Base-by-base conservation (phyloP, 1,284 basidiomycete genomes). In the Pseudozyma hubeiensis region DNA sequence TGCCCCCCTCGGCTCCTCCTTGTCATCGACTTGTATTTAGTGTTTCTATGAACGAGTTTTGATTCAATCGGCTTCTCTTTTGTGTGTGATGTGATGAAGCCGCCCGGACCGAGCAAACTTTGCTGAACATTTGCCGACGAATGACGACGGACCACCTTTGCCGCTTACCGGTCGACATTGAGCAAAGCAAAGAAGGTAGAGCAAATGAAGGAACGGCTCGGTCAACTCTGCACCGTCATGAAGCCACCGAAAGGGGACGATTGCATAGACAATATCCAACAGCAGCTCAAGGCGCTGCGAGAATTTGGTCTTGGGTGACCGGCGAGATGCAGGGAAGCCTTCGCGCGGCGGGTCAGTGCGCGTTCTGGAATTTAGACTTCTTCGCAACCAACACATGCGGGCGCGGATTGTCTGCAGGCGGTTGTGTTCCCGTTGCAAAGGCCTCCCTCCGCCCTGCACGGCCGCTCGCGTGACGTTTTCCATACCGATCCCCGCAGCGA, bases 401-500 rank as follows among this genome's bases (percentile, higher is more conserved):
- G 51, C 40, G 45, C 45, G 44, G 5, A 39, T 37, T 47, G 34
- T 41, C 39, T 41, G 39, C 39, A 52, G 29, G 24, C 24, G 4
- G 40, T 41, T 40, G 46, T 37, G 46, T 67, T 52, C n/a, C 50
- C 57, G 39, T 67, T 24, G 24, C 24, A 24, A 24, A 24, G 45
- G 37, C 57, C 37, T 17, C 16, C 57, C 37, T 17, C 16, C 45
- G 39, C 39, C 35, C 16, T 57, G 64, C 33, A 67, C 51, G 17
- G 60, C 48, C 7, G 37, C 62, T 67, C 49, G 66, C 70, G 45
- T 68, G 48, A 48, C 45, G 53, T 14, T 59, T 31, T 11, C 10
- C 40, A 14, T 24, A 24, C 24, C 24, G 24, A 24, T 24, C 24
- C 24, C 24, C 24, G 24, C 24, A 24, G 24, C 24, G 24, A 24